phyloP scores from a whole-genome alignment of 768 basidiomycete species.

The Boletus fagicola region DNA sequence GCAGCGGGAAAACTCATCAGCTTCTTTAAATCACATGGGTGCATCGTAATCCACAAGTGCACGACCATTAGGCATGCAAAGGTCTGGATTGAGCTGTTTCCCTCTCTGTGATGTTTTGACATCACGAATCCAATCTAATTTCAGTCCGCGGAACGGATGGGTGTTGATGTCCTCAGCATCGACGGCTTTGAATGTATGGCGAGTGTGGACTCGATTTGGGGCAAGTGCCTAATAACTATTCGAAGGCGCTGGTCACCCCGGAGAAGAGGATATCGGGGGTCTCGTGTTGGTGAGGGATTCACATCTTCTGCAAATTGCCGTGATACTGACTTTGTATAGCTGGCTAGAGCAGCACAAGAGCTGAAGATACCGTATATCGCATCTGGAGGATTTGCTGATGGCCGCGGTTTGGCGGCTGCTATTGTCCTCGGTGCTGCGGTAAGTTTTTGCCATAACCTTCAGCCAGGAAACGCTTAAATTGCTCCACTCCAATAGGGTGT shows the following conservation, averaged over 20 bases:
- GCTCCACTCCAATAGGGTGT: constrained; percentile 52
- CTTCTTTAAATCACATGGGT: constrained; percentile 75
- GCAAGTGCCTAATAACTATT: constrained; percentile 6
- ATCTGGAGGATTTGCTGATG: constrained; percentile 88
- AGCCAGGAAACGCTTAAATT: neutral
- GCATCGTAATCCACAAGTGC: constrained; percentile 88
- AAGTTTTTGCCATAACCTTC: constrained; percentile 29
- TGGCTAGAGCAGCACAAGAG: constrained; percentile 84
- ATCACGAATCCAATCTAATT: neutral
- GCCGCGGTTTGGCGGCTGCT: constrained; percentile 77
- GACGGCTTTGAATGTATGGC: constrained; percentile 86
- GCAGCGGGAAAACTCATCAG: constrained; percentile 75
- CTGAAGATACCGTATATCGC: constrained; percentile 84
- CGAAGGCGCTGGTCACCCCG: constrained; percentile 90
- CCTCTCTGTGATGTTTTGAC: constrained; percentile 27
- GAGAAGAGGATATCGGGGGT: constrained; percentile 91
- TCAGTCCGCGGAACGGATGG: constrained; percentile 65
- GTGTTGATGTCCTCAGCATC: constrained; percentile 86
- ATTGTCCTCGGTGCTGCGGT: constrained; percentile 80
- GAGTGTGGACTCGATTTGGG: neutral
- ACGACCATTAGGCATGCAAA: constrained; percentile 84
- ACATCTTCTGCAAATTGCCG: neutral
- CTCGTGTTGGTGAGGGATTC: constrained; percentile 62
- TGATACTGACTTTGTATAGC: constrained; percentile 39
- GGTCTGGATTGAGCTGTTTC: constrained; percentile 36